Percentiles rank a stretch among this genome's conserved stretches.
Conservation (phyloP, 2,329 filamentous ascomycete genomes). For the Xylariaceae sp. region DNA sequence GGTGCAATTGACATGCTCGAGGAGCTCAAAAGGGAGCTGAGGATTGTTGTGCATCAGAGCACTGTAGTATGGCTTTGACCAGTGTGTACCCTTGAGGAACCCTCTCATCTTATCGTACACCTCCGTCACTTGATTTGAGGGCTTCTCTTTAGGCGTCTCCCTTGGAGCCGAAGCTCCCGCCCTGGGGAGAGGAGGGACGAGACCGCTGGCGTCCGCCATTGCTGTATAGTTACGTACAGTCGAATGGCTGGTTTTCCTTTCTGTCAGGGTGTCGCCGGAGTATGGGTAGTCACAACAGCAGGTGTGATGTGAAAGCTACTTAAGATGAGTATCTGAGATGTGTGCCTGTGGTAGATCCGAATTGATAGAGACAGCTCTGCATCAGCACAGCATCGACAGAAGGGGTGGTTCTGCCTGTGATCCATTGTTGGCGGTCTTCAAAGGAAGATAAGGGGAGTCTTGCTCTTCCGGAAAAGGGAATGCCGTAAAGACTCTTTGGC, state of each 20-base stretch:
- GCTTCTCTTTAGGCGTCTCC: conserved; percentile 10
- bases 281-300: too few species aligned
- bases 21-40: conserved; percentile 28
- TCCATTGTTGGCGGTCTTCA: conserved; percentile 25
- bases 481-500: conserved; percentile 12
- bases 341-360: background rate
- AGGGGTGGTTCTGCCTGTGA: conserved; percentile 9
- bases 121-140: conserved; percentile 16
- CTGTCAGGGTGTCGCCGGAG: background rate
- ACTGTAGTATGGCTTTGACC: conserved; percentile 39
- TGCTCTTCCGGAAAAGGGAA: conserved; percentile 21
- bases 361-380: conserved; percentile 7
- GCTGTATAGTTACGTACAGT: background rate
- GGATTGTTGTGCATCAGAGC: conserved; percentile 35
- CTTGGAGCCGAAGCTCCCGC: background rate
- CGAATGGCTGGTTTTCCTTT: background rate
- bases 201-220: background rate
- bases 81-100: conserved; percentile 38
- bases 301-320: conserved; percentile 1
- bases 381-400: background rate
- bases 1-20: conserved; percentile 51
- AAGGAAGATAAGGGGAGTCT: conserved; percentile 20
- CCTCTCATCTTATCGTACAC: conserved; percentile 31
- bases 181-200: too few species aligned
- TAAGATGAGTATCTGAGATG: background rate